Conservation (phyloP, 2,329 filamentous ascomycete genomes). For the Atkinsonella texensis region DNA sequence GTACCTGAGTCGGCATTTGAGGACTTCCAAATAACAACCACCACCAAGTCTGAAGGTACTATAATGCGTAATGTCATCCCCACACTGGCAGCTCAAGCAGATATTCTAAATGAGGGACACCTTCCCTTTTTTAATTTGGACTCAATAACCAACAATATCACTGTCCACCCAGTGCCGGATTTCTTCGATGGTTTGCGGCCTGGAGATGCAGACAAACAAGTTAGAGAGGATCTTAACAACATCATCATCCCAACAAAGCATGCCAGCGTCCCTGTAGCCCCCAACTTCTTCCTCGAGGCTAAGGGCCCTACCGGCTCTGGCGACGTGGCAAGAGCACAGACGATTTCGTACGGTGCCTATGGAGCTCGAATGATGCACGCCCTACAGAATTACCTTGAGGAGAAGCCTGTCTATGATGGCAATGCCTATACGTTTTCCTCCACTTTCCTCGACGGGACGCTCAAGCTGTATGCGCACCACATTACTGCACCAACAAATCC, state of each 20-base stretch:
- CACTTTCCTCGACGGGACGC: constrained; percentile 21
- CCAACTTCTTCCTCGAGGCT: constrained; percentile 30
- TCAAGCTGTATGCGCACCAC: constrained; percentile 26
- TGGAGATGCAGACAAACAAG: too few species aligned
- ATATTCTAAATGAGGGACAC: too few species aligned
- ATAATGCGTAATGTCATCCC: too few species aligned
- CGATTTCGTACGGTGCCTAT: constrained; percentile 24
- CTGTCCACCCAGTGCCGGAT: too few species aligned
- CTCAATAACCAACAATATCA: too few species aligned
- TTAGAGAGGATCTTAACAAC: too few species aligned
- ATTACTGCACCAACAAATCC: constrained; percentile 16
- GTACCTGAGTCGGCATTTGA: too few species aligned
- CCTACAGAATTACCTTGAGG: constrained; percentile 15
- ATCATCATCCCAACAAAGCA: constrained; percentile 1
- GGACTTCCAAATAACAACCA: too few species aligned
- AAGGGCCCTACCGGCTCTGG: constrained; percentile 23
- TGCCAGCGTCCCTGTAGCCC: constrained; percentile 15
- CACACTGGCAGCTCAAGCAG: too few species aligned
- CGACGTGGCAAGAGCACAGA: constrained; percentile 21
- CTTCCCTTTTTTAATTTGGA: too few species aligned
- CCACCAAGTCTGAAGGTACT: too few species aligned
- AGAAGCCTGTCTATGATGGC: constrained; percentile 21
- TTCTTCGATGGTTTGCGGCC: too few species aligned
- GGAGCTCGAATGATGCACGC: constrained; percentile 25
- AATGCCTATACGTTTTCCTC: constrained; percentile 25